Base-by-base conservation (phyloP, 2,329 filamentous ascomycete genomes). In the Xylaria sp. region DNA sequence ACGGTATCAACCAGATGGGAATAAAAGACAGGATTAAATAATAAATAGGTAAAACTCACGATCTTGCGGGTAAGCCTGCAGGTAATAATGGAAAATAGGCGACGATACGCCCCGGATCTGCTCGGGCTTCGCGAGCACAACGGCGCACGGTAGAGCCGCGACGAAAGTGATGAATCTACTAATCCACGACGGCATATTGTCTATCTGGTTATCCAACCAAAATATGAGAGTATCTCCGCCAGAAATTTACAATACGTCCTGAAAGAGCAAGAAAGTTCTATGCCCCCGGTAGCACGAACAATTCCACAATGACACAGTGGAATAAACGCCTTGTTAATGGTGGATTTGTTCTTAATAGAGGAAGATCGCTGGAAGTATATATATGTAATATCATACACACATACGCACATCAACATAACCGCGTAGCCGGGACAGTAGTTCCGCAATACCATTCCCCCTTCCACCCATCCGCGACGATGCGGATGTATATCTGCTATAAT, bases 41-140 rank as follows among this genome's bases (percentile, higher is more conserved):
- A 18, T 18, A 1, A 15, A 41, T 41, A 18, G 2, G 12, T 3
- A 13, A 62, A 33, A 67, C 78, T 18, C 77, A 82, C 81, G 72
- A 57, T 85, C 81, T 54, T 81, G 78, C 6, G 83, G 78, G 64
- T 81, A 80, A 2, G 81, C 78, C 75, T 87, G 86, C 3, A 88
- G 79, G 71, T 88, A 87, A 25, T 84, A 80, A 73, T 88, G 86
- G 71, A 83, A 87, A 65, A 87, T 83, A 2, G 86, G 86, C 7
- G 81, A 79, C 65, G 79, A 77, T 9, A 86, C 85, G 46, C 82
- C 82, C 41, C 85, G 84, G 69, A 87, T 85, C 73, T 85, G 83
- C 74, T 84, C 82, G 13, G 84, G 79, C 62, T 84, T 84, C 51
- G 80, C 80, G 7, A 76, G 66, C n/a, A 75, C 75, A 15, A 73